Conservation (phyloP, 2,329 filamentous ascomycete genomes). For the Venturia carpophila region DNA sequence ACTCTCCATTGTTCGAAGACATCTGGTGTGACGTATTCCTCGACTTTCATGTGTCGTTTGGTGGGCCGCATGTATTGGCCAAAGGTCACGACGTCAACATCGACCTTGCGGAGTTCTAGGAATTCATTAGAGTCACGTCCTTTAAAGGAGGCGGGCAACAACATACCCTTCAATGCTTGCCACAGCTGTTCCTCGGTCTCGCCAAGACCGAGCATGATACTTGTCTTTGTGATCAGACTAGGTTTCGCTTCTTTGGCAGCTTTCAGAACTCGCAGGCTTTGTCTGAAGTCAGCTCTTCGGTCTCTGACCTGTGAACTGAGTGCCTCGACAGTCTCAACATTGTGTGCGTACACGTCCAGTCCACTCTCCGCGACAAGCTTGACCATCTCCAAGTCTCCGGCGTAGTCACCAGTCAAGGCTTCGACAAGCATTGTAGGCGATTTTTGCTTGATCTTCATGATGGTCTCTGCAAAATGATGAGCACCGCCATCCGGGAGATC, state of each 20-base stretch:
- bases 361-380: conserved; percentile 75
- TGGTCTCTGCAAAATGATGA: conserved; percentile 84
- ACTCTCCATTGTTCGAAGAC: conserved; percentile 88
- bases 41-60: conserved; percentile 94
- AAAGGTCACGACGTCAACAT: conserved; percentile 94
- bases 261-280: conserved; percentile 71
- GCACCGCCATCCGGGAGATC: conserved; percentile 86
- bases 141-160: background rate
- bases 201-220: conserved; percentile 90
- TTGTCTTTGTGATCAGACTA: conserved; percentile 93
- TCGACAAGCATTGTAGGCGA: conserved; percentile 69
- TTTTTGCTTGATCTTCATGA: conserved; percentile 79
- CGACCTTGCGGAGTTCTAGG: conserved; percentile 64
- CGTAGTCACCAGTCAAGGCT: conserved; percentile 80
- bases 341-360: conserved; percentile 93
- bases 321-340: conserved; percentile 88
- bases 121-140: background rate
- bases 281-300: conserved; percentile 78
- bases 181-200: conserved; percentile 83
- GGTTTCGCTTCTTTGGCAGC: conserved; percentile 72
- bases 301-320: conserved; percentile 87
- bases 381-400: conserved; percentile 80
- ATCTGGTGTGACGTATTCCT: conserved; percentile 87
- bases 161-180: conserved; percentile 62
- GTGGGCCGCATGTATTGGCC: conserved; percentile 99